Percentiles rank a stretch among this genome's conserved stretches.
phyloP scores from a whole-genome alignment of 2,329 filamentous ascomycete genomes.

The Sordariomycetes sp. region DNA sequence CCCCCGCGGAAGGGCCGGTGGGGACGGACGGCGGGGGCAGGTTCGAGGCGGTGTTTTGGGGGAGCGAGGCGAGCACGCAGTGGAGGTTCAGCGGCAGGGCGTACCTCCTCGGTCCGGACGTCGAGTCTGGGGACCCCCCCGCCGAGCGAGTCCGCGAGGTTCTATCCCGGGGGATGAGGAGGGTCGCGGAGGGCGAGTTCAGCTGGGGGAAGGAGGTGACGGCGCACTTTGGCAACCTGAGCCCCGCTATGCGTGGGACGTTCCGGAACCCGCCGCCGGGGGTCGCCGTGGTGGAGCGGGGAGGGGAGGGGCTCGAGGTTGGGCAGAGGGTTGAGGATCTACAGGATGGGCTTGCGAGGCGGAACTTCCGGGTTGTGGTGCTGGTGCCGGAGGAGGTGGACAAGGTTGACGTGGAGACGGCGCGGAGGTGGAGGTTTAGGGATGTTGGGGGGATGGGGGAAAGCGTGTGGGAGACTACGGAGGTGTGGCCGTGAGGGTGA shows the following conservation, averaged over 20 bases:
- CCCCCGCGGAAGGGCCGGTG: constrained; percentile 24
- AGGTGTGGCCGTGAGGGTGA: constrained; percentile 48
- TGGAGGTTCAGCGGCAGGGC: constrained; percentile 73
- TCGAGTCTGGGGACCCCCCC: constrained; percentile 25
- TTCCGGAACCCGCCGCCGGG: constrained; percentile 65
- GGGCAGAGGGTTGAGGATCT: constrained; percentile 58
- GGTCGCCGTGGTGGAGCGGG: constrained; percentile 27
- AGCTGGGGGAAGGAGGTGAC: constrained; percentile 70
- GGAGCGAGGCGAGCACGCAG: constrained; percentile 55
- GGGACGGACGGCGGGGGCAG: constrained; percentile 51
- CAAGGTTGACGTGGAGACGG: constrained; percentile 49
- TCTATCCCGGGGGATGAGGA: constrained; percentile 50
- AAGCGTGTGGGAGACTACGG: constrained; percentile 50
- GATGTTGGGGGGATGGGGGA: constrained; percentile 30
- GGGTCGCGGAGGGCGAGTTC: constrained; percentile 41
- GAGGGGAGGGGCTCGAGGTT: constrained; percentile 25
- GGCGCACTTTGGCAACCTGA: constrained; percentile 80
- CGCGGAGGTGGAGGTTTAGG: constrained; percentile 54
- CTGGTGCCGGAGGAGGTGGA: constrained; percentile 71
- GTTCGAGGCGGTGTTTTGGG: constrained; percentile 81
- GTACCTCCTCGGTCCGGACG: constrained; percentile 61
- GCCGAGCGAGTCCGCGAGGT: constrained; percentile 40
- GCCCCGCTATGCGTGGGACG: constrained; percentile 63
- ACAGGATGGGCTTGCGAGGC: constrained; percentile 55
- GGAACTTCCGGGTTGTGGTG: constrained; percentile 73